phyloP scores from a whole-genome alignment of 1,284 basidiomycete genomes.

The Golubevia sp. region DNA sequence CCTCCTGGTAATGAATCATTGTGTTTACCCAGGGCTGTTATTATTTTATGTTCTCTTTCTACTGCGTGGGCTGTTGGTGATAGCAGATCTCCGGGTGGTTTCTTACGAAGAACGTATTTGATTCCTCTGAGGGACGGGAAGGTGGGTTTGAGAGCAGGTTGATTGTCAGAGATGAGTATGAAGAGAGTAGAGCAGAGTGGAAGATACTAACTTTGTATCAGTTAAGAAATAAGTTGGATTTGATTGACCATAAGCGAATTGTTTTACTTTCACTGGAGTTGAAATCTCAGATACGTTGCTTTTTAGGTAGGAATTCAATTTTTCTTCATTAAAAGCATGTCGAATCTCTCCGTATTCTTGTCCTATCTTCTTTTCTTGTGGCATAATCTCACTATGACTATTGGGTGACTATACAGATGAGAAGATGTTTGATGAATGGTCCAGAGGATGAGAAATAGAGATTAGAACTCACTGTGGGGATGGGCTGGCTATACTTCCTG shows the following conservation, averaged over 20 bases:
- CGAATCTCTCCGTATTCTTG: slow-evolving; percentile 40
- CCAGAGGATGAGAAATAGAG: too few relatives aligned
- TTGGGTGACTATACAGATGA: too few relatives aligned
- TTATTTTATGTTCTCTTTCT: slow-evolving; percentile 84
- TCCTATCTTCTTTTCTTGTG: slow-evolving; percentile 18
- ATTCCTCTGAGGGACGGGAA: slow-evolving; percentile 64
- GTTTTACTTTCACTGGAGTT: slow-evolving; percentile 78
- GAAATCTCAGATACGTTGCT: slow-evolving; percentile 69
- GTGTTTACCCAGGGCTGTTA: slow-evolving; percentile 66
- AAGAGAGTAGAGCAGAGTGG: neutral
- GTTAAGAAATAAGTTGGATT: slow-evolving; percentile 94
- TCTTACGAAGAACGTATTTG: slow-evolving; percentile 87
- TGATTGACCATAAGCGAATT: slow-evolving; percentile 77
- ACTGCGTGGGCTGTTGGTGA: slow-evolving; percentile 90
- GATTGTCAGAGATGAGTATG: neutral
- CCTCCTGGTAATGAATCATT: slow-evolving; percentile 12
- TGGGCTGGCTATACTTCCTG: too few relatives aligned
- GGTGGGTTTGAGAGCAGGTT: neutral
- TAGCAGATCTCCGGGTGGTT: slow-evolving; percentile 84
- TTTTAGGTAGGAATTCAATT: slow-evolving; percentile 68
- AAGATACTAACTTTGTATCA: slow-evolving; percentile 68
- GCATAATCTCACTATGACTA: too few relatives aligned
- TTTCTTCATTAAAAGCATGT: slow-evolving; percentile 25
- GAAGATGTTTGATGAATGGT: too few relatives aligned
- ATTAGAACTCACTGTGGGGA: too few relatives aligned